Evolutionary conservation across 2,329 filamentous ascomycete species (phyloP), one percentile per base, ranked within the genome.

Genomic region (Ophiostoma quercus): DNA sequence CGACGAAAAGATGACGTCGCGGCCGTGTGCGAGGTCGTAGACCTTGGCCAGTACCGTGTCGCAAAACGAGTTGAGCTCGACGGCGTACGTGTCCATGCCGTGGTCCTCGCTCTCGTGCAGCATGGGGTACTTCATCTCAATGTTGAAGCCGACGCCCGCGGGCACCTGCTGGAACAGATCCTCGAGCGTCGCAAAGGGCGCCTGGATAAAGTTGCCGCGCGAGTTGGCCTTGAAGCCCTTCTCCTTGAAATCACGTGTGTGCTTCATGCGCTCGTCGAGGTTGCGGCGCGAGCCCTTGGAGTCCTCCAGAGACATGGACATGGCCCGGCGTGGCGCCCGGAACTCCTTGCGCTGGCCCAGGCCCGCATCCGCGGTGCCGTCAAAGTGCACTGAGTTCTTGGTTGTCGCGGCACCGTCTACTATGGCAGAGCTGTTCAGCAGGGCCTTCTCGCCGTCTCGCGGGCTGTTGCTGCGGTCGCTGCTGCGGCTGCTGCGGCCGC

Each of bases 111-210:
- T 92, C 82, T 99, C 96, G 78, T 94, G 90, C 60, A 99, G 87
- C 94, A 98, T 98, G 5, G 95, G 95, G 77, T 99, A 99, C 80
- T 99, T 74, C 86, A 99, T 91, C 82, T 99, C 95, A 74, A 99
- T 96, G 79, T 99, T 98, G 85, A 99, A 99, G 16, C 95, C 94
- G 29, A 96, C 91, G 16, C 87, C 84, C 73, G 90, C 86, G 0
- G 93, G 92, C 54, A 99, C 82, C 76, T 94, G 90, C 75, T 87
- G 86, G 81, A 99, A 97, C 77, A 98, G 88, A 72, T 97, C 92
- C 78, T 97, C 93, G 4, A 99, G 84, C 0, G 95, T 99, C 8
- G 94, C 94, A 80, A 99, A 99, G 0, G 94, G 93, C 0, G 92
- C 92, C 78, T 98, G 94, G 75, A 99, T 98, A 75, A 96, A 96